phyloP scores from a whole-genome alignment of 2,329 filamentous ascomycete genomes.

The Cercospora sesami region DNA sequence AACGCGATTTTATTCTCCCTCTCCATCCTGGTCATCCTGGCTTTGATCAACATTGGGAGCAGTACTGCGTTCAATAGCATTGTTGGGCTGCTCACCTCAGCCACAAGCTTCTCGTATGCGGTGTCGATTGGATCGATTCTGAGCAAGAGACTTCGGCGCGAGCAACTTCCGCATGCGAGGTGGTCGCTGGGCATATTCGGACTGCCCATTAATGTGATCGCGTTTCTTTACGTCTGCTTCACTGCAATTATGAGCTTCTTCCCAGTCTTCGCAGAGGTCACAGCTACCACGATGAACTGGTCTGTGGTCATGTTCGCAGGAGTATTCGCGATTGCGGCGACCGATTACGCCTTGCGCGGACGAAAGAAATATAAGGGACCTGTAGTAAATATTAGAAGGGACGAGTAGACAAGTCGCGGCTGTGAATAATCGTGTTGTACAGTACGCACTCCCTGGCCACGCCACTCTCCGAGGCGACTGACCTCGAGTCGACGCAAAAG shows the following conservation, averaged over 20 bases:
- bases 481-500: background rate
- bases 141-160: conserved; percentile 17
- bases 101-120: conserved; percentile 19
- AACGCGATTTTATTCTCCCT: conserved; percentile 27
- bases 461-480: background rate
- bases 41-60: conserved; percentile 38
- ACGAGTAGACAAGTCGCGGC: background rate
- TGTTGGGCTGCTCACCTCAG: conserved; percentile 36
- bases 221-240: conserved; percentile 16
- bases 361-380: conserved; percentile 21
- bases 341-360: conserved; percentile 19
- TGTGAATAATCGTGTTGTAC: background rate
- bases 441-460: background rate
- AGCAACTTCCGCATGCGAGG: conserved; percentile 21
- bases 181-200: conserved; percentile 20
- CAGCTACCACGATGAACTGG: conserved; percentile 26
- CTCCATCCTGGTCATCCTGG: conserved; percentile 30
- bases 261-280: conserved; percentile 20
- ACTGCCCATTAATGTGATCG: conserved; percentile 21
- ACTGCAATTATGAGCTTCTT: conserved; percentile 26
- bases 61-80: conserved; percentile 45
- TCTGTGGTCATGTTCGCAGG: conserved; percentile 24
- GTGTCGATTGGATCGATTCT: conserved; percentile 23
- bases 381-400: conserved; percentile 17
- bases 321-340: conserved; percentile 17